Base-by-base conservation (phyloP, 805 yeast species). In the Osmozyma mogii region DNA sequence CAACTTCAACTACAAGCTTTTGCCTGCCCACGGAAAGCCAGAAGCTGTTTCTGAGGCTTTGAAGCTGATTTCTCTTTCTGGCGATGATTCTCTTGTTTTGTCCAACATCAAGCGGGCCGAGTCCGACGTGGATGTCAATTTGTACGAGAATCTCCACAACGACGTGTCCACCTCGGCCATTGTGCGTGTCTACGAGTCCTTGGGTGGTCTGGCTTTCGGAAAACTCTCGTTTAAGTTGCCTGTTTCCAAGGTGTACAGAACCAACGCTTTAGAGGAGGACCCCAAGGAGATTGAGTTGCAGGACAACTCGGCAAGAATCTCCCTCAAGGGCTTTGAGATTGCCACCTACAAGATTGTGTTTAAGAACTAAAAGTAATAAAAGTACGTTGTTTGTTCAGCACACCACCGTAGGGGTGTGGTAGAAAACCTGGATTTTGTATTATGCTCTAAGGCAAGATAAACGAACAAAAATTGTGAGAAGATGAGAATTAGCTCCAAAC, bases 21-120 rank as follows among this genome's bases (percentile, higher is more conserved):
- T 49, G 28, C 48, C 41, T 19, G 27, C 40, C 5, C 25, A 34
- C 8, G 40, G 50, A 27, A 21, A 34, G 36, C 6, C 30, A 28
- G 11, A 35, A 24, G 28, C 30, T 19, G 32, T 40, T 28, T 29
- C 24, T 22, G 13, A 30, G 7, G 32, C 36, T 13, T 17, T 35
- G 19, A 37, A 37, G 10, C 36, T 45, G 16, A 41, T 47, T 15
- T 29, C 45, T n/a, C 42, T 29, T 45, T 68, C 30, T 6, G 82
- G 84, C 13, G 75, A 72, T 36, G 57, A 58, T 6, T 73, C 77
- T 36, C 58, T 89, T 32, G 68, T 88, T 5, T 52, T 89, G 28
- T 75, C 89, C 4, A 76, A 84, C 40, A 54, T 92, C 28, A 92
- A 92, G 58, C 72, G 97, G 44, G 87, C 84, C 9, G 96, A 88